Conservation (phyloP, 2,329 filamentous ascomycete genomes). For the Ceratocystis diversiconidia region DNA sequence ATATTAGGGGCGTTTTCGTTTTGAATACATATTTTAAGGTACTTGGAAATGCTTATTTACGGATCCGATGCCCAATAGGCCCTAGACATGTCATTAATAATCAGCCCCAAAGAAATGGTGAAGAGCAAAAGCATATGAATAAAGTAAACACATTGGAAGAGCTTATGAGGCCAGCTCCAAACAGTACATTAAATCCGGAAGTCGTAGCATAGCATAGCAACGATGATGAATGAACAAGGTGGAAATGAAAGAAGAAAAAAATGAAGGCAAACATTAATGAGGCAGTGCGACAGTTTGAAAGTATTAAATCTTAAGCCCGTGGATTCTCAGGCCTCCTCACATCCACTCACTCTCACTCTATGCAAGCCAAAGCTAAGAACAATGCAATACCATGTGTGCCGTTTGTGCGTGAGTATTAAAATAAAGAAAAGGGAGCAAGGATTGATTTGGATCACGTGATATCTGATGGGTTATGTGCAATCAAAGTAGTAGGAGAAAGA, state of each 20-base stretch:
- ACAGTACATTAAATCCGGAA: background rate
- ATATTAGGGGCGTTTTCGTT: constrained; percentile 2
- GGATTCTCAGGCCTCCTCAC: background rate
- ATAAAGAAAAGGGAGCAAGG: constrained; percentile 8
- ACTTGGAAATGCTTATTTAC: background rate
- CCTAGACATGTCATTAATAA: background rate
- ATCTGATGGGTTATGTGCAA: constrained; percentile 14
- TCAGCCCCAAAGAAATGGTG: background rate
- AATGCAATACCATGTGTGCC: background rate
- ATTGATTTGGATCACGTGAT: constrained; percentile 12
- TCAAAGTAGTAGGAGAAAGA: constrained; percentile 6
- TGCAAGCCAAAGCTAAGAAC: background rate
- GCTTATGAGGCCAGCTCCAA: background rate
- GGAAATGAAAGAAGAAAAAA: too few relatives aligned
- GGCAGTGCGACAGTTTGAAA: background rate
- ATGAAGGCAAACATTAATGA: background rate
- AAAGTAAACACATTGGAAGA: background rate
- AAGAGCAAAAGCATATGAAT: background rate
- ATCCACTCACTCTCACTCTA: background rate
- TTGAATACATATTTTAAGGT: constrained; percentile 8
- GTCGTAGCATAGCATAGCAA: background rate
- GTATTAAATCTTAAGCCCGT: background rate
- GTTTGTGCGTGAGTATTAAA: constrained; percentile 3
- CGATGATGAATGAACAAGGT: background rate
- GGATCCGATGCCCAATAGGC: too few relatives aligned